A percentile compares a stretch with the other conserved stretches of the same genome.
These are phyloP conservation scores for Phalaenopsis aphrodite DNA, from an alignment of 106 monocot species.

Conservation along the genomic window DNA sequence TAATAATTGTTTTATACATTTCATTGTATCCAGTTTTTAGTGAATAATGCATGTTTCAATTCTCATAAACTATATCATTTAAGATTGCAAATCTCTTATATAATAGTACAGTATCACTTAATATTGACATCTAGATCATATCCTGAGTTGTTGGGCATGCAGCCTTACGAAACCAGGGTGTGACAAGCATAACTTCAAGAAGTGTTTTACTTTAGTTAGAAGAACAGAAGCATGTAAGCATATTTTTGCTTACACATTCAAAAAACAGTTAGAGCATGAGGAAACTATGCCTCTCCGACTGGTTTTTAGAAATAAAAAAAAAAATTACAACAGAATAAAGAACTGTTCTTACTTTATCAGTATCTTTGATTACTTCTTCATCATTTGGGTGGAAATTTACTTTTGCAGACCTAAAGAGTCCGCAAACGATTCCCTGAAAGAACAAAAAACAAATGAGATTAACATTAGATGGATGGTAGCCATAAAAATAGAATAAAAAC, in stretches of 20 bases:
- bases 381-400: conserved; percentile 85
- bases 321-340: background rate
- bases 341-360: conserved; percentile 61
- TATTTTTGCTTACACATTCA: background rate
- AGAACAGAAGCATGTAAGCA: background rate
- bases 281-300: background rate
- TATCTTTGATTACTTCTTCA: conserved; percentile 56
- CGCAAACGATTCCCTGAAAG: conserved; percentile 80
- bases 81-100: background rate
- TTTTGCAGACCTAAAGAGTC: conserved; percentile 68
- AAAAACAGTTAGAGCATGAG: background rate
- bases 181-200: background rate
- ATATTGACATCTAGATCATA: background rate
- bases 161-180: background rate
- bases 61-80: background rate
- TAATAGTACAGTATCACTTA: background rate
- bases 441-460: conserved; percentile 15
- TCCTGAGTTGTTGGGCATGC: background rate
- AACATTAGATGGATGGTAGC: conserved; percentile 5
- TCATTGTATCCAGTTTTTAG: background rate
- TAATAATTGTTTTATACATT: background rate
- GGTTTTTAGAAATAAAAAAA: background rate
- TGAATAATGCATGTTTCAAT: background rate
- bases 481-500: background rate
- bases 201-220: background rate